Base-by-base conservation (phyloP, 2,329 filamentous ascomycete species). In the Colletotrichum gloeosporioides region DNA sequence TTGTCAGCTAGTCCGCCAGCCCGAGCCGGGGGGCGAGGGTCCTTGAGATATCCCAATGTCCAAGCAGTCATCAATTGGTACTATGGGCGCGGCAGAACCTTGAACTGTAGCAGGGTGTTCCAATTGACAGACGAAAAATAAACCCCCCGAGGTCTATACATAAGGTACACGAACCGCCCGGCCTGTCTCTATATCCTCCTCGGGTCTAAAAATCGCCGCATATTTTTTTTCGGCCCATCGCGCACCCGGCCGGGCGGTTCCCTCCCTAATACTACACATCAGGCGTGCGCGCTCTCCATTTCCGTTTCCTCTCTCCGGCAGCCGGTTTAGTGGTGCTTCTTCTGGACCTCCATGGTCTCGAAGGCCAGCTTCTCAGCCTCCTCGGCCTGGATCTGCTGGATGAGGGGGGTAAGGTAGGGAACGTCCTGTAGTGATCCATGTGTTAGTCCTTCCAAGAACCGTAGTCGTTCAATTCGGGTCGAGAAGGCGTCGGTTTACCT, bases 361-460 rank as follows among this genome's bases (percentile, higher is more conserved):
- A 91, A 87, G 73, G 85, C 87, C 77, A 86, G 83, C 86, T 87
- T 88, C 87, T 92, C 91, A 75, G 86, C 87, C 77, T 85, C 79
- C 82, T 88, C 87, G 77, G 86, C 85, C 83, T 87, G 83, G 82
- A 92, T 84, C 83, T 90, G 83, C 78, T 87, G 83, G 80, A 92
- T 87, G 79, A 92, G 84, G 77, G 87, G 89, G 78, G 82, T 80
- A 61, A 92, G 88, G 86, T 92, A 92, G 34, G 88, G 88, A 44
- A 84, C 81, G 80, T 92, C 91, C 87, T 90, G 34, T 57, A 62
- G 77, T 77, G n/a, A 39, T 36, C 18, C 22, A 32, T 39, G 73
- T 80, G 73, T 80, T 73, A 78, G 77, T 66, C 44, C 29, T 73
- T 53, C 36, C 63, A 10, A 7, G 36, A 22, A 55, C 15, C 36